Percentiles rank a stretch among this genome's conserved stretches.
Evolutionary conservation across 331 rosid species (phyloP).

Genomic region (Acacia concinna): DNA sequence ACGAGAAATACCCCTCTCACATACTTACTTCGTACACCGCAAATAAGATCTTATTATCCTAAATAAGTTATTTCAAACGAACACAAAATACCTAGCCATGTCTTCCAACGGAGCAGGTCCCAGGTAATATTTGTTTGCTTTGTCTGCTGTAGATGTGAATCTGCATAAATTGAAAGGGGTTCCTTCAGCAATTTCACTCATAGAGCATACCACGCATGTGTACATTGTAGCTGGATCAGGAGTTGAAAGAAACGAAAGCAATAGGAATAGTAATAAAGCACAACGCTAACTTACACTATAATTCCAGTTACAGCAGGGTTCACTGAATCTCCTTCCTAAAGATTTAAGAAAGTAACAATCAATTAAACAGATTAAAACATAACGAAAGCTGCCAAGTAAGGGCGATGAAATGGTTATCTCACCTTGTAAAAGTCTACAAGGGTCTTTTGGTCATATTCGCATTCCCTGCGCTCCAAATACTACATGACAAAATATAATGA

Average conservation of each 20-base stretch:
- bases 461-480: constrained; percentile 93
- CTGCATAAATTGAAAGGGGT: constrained; percentile 41
- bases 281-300: constrained; percentile 61
- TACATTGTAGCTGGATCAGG: background rate
- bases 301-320: constrained; percentile 73
- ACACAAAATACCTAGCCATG: constrained; percentile 91
- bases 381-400: background rate
- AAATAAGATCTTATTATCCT: too few relatives aligned
- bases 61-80: too few relatives aligned
- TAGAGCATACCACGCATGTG: background rate
- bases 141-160: constrained; percentile 90
- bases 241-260: background rate
- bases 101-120: constrained; percentile 95
- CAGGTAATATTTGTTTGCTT: constrained; percentile 81
- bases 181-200: constrained; percentile 25
- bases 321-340: constrained; percentile 68
- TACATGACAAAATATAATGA: constrained; percentile 32
- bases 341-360: constrained; percentile 33
- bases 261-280: background rate
- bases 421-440: constrained; percentile 80
- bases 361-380: background rate
- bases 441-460: constrained; percentile 83
- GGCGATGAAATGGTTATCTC: constrained; percentile 25
- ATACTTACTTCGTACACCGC: too few relatives aligned
- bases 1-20: too few relatives aligned